Evolutionary conservation across 73 alveolate genomes (phyloP).

Genomic region (Blepharisma japonicum): DNA sequence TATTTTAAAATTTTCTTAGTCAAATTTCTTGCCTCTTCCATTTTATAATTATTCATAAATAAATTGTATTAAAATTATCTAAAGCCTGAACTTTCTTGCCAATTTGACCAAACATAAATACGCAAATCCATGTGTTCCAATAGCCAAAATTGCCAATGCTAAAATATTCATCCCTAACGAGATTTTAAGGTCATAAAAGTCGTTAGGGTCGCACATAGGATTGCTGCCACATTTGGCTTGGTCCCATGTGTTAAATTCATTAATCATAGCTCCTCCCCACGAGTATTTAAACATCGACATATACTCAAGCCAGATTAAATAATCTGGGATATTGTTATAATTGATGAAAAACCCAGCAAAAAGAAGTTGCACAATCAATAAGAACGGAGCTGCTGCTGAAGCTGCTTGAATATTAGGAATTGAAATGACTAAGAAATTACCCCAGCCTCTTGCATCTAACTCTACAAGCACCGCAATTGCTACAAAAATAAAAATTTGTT

Average conservation of each 20-base stretch:
- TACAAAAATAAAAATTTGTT: conserved; percentile 6
- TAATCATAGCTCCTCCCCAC: conserved; percentile 13
- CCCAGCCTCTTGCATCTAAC: conserved; percentile 2
- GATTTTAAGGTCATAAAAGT: conserved; percentile 1
- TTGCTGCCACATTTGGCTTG: not conserved
- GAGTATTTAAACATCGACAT: conserved; percentile 25
- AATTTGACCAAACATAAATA: not conserved
- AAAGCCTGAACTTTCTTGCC: not conserved
- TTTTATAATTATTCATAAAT: no score
- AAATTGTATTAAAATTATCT: no score
- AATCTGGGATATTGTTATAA: conserved; percentile 10
- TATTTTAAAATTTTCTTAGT: not conserved
- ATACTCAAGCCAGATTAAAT: conserved; percentile 14
- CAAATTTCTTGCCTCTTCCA: no score
- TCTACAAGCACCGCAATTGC: not conserved
- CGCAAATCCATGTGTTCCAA: not conserved
- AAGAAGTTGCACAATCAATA: not conserved
- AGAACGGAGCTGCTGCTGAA: conserved; percentile 15
- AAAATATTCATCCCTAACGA: not conserved
- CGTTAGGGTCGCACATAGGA: conserved; percentile 2
- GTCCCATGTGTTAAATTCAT: conserved; percentile 13
- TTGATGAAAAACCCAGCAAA: conserved; percentile 29
- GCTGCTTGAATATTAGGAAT: conserved; percentile 27
- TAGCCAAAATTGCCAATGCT: not conserved
- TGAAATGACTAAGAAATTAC: not conserved